phyloP scores from a whole-genome alignment of 345 rosid species.

The Cardiospermum halicacabum region DNA sequence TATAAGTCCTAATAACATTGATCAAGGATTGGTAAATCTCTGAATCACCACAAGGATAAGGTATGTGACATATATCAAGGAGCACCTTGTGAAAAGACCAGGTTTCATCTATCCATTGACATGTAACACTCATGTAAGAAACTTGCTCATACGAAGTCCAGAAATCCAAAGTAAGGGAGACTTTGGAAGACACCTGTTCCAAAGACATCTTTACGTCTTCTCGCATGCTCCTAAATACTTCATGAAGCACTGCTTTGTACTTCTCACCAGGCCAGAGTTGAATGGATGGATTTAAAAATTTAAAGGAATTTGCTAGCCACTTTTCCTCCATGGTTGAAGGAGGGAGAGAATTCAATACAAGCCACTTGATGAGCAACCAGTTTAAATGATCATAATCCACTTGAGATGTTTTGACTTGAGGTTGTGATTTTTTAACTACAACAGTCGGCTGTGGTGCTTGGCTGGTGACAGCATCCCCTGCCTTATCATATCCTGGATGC shows the following conservation, averaged over 20 bases:
- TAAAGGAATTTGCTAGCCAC: constrained; percentile 80
- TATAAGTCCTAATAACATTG: constrained; percentile 62
- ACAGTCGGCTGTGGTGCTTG: constrained; percentile 41
- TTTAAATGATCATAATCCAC: constrained; percentile 89
- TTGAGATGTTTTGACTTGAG: constrained; percentile 44
- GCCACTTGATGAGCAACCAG: constrained; percentile 92
- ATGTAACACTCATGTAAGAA: constrained; percentile 74
- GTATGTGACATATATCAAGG: constrained; percentile 72
- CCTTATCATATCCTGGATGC: constrained; percentile 90
- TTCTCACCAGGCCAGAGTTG: constrained; percentile 73
- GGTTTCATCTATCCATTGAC: constrained; percentile 84
- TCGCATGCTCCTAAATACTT: constrained; percentile 89
- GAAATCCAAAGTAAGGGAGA: constrained; percentile 66
- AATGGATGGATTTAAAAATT: constrained; percentile 68
- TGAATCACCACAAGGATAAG: constrained; percentile 65
- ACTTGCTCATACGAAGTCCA: constrained; percentile 79
- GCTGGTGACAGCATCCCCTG: constrained; percentile 44
- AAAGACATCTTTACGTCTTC: constrained; percentile 64
- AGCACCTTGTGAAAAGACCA: constrained; percentile 70
- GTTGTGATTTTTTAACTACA: constrained; percentile 47
- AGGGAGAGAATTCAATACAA: constrained; percentile 69
- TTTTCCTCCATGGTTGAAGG: constrained; percentile 74
- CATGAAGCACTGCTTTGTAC: constrained; percentile 57
- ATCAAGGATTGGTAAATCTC: constrained; percentile 58
- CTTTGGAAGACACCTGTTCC: constrained; percentile 72